These are phyloP conservation scores for Areca catechu DNA, from an alignment of 176 grass and related monocot species.

Conservation along the genomic window DNA sequence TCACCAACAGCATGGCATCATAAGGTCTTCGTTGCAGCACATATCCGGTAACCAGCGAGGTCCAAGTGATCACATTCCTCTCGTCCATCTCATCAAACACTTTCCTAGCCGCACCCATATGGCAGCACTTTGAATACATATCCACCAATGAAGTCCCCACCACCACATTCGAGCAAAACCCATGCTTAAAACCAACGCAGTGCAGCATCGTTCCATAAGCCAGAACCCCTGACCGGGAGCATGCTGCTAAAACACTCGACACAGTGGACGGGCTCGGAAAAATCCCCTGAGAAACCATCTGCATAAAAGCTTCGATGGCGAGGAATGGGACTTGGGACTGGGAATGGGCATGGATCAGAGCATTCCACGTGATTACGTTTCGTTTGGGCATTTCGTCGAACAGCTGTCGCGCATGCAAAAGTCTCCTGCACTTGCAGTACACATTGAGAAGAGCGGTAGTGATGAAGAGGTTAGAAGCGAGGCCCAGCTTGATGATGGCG, in stretches of 20 bases:
- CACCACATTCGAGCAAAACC: constrained; percentile 4
- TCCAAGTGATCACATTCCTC: constrained; percentile 11
- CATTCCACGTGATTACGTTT: constrained; percentile 25
- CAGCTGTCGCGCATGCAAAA: neutral
- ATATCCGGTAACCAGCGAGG: constrained; percentile 1
- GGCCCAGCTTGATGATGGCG: neutral
- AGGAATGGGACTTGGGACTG: neutral
- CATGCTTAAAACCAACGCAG: constrained; percentile 1
- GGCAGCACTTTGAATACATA: constrained; percentile 1
- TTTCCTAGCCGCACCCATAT: constrained; percentile 7
- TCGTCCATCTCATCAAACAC: constrained; percentile 7
- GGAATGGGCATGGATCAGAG: neutral
- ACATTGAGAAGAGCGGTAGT: neutral
- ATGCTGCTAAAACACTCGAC: constrained; percentile 1
- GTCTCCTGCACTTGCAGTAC: neutral
- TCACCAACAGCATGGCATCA: constrained; percentile 21
- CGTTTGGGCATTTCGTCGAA: constrained; percentile 31
- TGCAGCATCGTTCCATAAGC: constrained; percentile 4
- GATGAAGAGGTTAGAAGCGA: constrained; percentile 3
- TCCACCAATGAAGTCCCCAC: constrained; percentile 7
- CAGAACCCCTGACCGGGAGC: constrained; percentile 4
- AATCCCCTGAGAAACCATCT: neutral
- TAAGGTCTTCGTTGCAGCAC: neutral
- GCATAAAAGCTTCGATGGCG: neutral
- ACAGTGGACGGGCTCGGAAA: neutral